Evolutionary conservation across 139 green algal genomes (phyloP).

Genomic region (Coelastrella sp.): DNA sequence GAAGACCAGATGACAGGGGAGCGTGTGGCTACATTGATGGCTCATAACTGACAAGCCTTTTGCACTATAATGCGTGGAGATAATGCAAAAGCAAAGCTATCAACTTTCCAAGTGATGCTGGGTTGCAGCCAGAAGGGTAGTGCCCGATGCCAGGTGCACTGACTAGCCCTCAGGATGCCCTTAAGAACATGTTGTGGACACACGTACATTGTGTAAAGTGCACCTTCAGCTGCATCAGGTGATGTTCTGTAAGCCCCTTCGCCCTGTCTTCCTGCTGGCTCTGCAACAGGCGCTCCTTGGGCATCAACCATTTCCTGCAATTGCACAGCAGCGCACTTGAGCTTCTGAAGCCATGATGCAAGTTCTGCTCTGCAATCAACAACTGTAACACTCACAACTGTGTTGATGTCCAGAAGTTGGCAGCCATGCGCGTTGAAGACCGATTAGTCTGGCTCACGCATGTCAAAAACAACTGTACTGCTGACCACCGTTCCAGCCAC

Average conservation of each 20-base stretch:
- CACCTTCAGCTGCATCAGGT: constrained; percentile 70
- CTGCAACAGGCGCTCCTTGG: constrained; percentile 52
- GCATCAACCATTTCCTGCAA: constrained; percentile 61
- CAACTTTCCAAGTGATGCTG: no score
- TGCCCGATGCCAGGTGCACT: no score
- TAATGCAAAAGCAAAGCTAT: no score
- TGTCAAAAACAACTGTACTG: not conserved
- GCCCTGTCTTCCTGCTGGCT: constrained; percentile 57
- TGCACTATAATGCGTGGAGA: not conserved
- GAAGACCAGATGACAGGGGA: no score
- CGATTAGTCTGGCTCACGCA: not conserved
- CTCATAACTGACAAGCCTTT: no score
- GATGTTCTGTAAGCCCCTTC: constrained; percentile 58
- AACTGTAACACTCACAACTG: constrained; percentile 36
- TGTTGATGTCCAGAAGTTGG: constrained; percentile 50
- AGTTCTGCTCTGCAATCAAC: no score
- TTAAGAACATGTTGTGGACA: no score
- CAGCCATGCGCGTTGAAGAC: constrained; percentile 7
- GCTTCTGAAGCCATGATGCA: no score
- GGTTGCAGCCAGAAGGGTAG: no score
- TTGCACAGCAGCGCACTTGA: not conserved
- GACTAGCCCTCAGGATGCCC: no score
- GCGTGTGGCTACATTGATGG: no score
- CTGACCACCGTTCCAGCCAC: no score
- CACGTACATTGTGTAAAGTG: constrained; percentile 65